Evolutionary conservation across 202 grass and related monocot genomes (phyloP).

Genomic region (Digitaria exilis): DNA sequence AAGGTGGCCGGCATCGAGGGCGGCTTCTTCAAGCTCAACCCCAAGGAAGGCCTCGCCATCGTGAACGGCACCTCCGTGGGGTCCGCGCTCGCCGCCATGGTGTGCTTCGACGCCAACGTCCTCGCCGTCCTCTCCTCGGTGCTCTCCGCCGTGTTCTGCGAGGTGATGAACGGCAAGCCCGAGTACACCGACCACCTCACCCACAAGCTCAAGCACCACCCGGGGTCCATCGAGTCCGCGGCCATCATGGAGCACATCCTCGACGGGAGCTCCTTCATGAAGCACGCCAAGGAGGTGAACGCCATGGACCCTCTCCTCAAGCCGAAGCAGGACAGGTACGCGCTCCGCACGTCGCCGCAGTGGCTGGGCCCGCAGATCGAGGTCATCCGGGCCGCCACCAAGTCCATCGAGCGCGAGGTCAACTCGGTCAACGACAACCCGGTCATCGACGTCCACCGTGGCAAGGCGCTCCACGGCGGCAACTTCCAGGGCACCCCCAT

Average conservation of each 20-base stretch:
- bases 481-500: conserved; percentile 90
- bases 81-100: conserved; percentile 59
- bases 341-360: conserved; percentile 77
- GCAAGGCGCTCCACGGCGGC: conserved; percentile 79
- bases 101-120: conserved; percentile 60
- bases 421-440: conserved; percentile 91
- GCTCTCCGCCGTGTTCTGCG: conserved; percentile 61
- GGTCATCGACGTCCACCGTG: conserved; percentile 76
- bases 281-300: conserved; percentile 56
- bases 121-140: conserved; percentile 61
- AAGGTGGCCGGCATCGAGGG: conserved; percentile 62
- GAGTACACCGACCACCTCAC: conserved; percentile 75
- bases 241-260: conserved; percentile 82
- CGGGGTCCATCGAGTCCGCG: conserved; percentile 64
- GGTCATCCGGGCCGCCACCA: conserved; percentile 75
- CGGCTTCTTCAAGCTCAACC: conserved; percentile 76
- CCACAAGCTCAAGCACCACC: conserved; percentile 77
- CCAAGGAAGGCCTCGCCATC: conserved; percentile 77
- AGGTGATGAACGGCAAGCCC: conserved; percentile 75
- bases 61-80: conserved; percentile 82
- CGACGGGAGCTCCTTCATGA: conserved; percentile 62
- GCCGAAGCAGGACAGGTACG: conserved; percentile 65
- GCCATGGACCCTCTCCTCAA: conserved; percentile 57
- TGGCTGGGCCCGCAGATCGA: conserved; percentile 82
- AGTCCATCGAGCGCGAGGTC: conserved; percentile 82